Conservation (phyloP, 2,329 filamentous ascomycete genomes). For the Aphanocladium album region DNA sequence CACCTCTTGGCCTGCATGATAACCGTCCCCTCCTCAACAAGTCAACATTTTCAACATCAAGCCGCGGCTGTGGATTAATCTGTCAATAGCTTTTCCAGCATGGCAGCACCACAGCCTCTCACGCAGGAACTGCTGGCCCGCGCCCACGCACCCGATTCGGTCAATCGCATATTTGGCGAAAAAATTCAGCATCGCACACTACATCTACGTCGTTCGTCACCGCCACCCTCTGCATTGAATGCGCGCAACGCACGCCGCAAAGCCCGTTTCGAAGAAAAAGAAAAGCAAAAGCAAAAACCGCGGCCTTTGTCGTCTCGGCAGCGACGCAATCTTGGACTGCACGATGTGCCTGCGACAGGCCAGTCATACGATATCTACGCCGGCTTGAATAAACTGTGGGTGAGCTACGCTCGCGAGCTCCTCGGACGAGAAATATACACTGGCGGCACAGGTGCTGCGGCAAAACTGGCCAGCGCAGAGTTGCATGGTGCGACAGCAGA, state of each 20-base stretch:
- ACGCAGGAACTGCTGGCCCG: slow-evolving; percentile 65
- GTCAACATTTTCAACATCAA: background rate
- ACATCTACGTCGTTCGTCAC: slow-evolving; percentile 70
- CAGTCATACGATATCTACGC: slow-evolving; percentile 66
- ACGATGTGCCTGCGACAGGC: slow-evolving; percentile 65
- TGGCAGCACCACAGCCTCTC: slow-evolving; percentile 30
- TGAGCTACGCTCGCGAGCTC: slow-evolving; percentile 77
- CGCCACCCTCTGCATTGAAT: slow-evolving; percentile 48
- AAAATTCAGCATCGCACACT: slow-evolving; percentile 80
- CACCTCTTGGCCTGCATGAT: background rate
- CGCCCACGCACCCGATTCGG: slow-evolving; percentile 71
- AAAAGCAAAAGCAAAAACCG: slow-evolving; percentile 46
- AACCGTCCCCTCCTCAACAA: slow-evolving; percentile 6
- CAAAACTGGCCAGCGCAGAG: slow-evolving; percentile 79
- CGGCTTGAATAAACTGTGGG: slow-evolving; percentile 74
- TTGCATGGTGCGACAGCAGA: slow-evolving; percentile 82
- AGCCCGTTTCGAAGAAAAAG: slow-evolving; percentile 41
- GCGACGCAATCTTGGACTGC: slow-evolving; percentile 66
- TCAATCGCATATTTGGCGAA: slow-evolving; percentile 68
- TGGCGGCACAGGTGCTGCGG: slow-evolving; percentile 56
- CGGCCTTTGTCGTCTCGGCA: slow-evolving; percentile 74
- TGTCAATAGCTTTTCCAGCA: background rate
- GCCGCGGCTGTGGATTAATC: background rate
- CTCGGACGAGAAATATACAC: slow-evolving; percentile 57
- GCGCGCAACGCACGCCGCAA: slow-evolving; percentile 53